These are phyloP conservation scores for Obelidium mucronatum DNA, from an alignment of 192 early-diverging fungal genomes.

Conservation along the genomic window DNA sequence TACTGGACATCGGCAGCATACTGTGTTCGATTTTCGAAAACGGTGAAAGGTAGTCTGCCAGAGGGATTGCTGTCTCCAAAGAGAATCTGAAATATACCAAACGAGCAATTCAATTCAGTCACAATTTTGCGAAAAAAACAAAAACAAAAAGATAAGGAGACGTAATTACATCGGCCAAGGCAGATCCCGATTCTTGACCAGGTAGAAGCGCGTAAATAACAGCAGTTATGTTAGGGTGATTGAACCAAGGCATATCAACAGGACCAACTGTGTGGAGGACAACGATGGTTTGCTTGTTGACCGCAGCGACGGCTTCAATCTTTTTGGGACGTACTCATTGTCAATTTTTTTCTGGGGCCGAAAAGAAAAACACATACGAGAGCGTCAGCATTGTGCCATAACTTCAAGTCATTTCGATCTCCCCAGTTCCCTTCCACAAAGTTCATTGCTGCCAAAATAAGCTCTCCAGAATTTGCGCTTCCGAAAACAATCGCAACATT, in stretches of 20 bases:
- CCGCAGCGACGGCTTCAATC: constrained; percentile 54
- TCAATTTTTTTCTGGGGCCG: no score
- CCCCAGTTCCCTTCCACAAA: constrained; percentile 64
- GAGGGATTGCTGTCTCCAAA: no score
- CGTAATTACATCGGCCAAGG: constrained; percentile 68
- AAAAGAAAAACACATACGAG: constrained; percentile 35
- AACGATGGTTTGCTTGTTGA: constrained; percentile 57
- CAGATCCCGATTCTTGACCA: constrained; percentile 66
- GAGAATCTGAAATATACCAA: no score
- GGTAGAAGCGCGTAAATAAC: constrained; percentile 62
- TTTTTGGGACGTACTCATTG: no score
- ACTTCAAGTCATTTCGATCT: constrained; percentile 60
- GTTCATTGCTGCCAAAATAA: constrained; percentile 25
- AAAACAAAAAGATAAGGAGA: no score
- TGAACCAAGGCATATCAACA: constrained; percentile 61
- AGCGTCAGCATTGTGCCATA: constrained; percentile 64
- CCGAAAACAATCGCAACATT: constrained; percentile 52
- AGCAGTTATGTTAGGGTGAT: constrained; percentile 62
- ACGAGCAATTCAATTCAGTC: no score
- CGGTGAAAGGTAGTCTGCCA: no score
- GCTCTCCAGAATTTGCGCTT: constrained; percentile 43
- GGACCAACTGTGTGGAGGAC: constrained; percentile 59
- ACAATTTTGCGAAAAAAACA: no score
- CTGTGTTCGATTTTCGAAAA: constrained; percentile 36
- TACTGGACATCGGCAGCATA: constrained; percentile 42